Evolutionary conservation across 2,329 filamentous ascomycete species (phyloP), one percentile per base, ranked within the genome.

Genomic region (Gaeumannomyces tritici): DNA sequence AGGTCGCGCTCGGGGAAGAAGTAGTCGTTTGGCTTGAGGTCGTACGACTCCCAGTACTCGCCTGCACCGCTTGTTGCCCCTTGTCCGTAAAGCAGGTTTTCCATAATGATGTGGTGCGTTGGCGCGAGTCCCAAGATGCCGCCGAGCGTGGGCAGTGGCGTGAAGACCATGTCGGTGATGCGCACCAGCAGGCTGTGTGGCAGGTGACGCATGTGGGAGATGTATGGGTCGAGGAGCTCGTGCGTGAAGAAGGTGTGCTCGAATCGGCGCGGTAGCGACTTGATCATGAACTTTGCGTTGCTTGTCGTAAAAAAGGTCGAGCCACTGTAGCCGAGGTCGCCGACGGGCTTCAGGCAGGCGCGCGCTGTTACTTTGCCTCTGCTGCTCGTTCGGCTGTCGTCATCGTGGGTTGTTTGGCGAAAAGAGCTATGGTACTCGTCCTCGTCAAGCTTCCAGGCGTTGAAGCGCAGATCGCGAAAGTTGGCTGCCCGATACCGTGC

Each of bases 1-100:
- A 91, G 80, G 66, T 91, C 89, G 8, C 89, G 77, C 69, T 91
- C 88, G 0, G 89, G 89, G 69, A 87, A 91, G 75, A 91, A 91
- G 74, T 91, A 91, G 63, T 85, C 83, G 27, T 81, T 83, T 0
- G 89, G 89, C 69, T 92, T 92, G 59, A 91, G 80, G 64, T 91
- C 89, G 73, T 87, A 91, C 1, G 83, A 85, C 69, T 91, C 85
- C 88, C 88, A 91, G 24, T 78, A 73, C 28, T 26, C 1, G 65
- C 65, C 31, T 70, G 66, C 1, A 35, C 12, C 33, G 67, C 66
- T 1, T 65, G 59, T 59, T 57, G 77, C 12, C 28, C 42, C 42
- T 71, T 62, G 75, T 1, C 88, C 88, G 65, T 83, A 84, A 28
- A 90, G 75, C 2, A 90, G 77, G 69, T 91, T 91, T 71, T 91